Base-by-base conservation (phyloP, 108 stramenopile genomes). In the Fistulifera solaris region DNA sequence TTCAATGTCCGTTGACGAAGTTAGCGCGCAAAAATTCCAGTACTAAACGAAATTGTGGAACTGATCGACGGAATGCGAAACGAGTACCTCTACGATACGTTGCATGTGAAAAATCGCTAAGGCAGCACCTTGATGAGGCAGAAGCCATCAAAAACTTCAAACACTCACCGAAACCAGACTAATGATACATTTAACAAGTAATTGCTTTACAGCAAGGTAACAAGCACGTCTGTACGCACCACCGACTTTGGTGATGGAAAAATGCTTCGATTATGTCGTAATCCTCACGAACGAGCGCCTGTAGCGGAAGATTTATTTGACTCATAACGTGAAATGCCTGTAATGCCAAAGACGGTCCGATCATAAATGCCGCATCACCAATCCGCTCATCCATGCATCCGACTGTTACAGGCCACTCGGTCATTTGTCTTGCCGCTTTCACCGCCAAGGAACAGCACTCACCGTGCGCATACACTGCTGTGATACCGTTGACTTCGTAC, bases 251-350 rank as follows among this genome's bases (percentile, higher is more conserved):
- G 11, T 6, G 50, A 51, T 8, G 50, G 50, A 51, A 51, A 51
- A 19, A 51, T 23, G 15, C 11, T n/a, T 51, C 50, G 5, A 27
- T 27, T 11, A 17, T 17, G 11, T 11, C 44, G 11, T 45, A 19
- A 45, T 45, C 44, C 21, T 17, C 16, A 11, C 19, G 44, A 19
- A 19, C 4, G 44, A 17, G 4, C 44, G 44, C 50, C 22, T 51
- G 25, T 12, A 51, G 2, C 22, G 50, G 50, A 27, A 51, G 27
- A 28, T 27, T 51, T 2, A 51, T 23, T 23, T 23, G 23, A 16
- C 19, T 27, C 15, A n/a, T 51, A 19, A 28, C 50, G 5, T 51
- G 50, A 27, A 51, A 23, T 51, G 50, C 50, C 22, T 51, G 50
- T 27, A 51, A 28, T n/a, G 17, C 5, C 5, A 51, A 16, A 5